phyloP scores from a whole-genome alignment of 176 grass and related monocot genomes.

The Hyparrhenia diplandra region DNA sequence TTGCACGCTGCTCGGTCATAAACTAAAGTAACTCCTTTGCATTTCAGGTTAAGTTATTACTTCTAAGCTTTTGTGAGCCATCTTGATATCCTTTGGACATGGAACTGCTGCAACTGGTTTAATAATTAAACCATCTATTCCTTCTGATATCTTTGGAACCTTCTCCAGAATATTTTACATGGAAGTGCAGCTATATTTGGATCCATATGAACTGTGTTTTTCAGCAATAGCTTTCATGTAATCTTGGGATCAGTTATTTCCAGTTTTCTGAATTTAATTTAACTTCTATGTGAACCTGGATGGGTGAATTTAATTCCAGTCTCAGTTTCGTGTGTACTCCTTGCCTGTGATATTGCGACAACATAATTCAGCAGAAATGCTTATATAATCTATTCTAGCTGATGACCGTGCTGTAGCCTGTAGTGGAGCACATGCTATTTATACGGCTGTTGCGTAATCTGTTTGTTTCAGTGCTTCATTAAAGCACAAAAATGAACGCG shows the following conservation, averaged over 20 bases:
- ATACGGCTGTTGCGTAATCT: neutral
- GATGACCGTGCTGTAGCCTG: no score
- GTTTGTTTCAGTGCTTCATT: neutral
- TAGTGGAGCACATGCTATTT: neutral
- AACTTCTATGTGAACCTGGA: neutral
- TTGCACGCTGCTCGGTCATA: neutral
- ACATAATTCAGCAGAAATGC: neutral
- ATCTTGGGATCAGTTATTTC: neutral
- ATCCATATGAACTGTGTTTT: neutral
- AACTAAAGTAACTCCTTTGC: neutral
- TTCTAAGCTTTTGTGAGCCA: neutral
- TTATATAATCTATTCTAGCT: neutral
- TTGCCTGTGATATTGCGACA: neutral
- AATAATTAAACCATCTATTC: neutral
- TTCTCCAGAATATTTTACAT: neutral
- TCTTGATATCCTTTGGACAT: neutral
- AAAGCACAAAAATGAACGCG: neutral
- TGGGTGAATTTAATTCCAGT: neutral
- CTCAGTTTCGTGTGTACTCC: neutral
- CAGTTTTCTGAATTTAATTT: neutral
- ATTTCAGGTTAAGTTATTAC: constrained; percentile 13
- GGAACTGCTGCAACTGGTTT: neutral
- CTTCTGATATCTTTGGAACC: neutral
- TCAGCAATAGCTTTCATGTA: neutral
- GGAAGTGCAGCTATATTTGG: neutral